Evolutionary conservation across 2,329 filamentous ascomycete species (phyloP), one percentile per base, ranked within the genome.

Genomic region (Penicillium sp.): DNA sequence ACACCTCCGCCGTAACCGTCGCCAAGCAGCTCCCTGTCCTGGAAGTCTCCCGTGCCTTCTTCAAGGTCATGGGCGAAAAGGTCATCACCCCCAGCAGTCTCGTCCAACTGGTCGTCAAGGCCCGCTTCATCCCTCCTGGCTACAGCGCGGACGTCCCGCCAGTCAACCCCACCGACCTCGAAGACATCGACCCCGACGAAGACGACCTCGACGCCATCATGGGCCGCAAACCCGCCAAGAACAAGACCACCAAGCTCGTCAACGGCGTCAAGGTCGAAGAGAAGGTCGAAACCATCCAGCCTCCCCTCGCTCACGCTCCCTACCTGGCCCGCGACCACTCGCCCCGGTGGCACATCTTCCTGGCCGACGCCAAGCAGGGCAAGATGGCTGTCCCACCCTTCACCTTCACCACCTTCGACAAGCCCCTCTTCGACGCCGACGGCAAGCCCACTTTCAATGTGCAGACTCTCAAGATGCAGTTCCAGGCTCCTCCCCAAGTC

Each of bases 381-480:
- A 95, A 95, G 72, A 91, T 98, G 72, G 90, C 91, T 17, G 93
- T 98, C 2, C 91, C 91, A 2, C 93, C 94, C 0, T 96, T 95
- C 68, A 88, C 87, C 15, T 97, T 98, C 71, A 83, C 84, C 35
- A 84, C 84, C 39, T 97, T 98, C 66, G 89, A 96, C 69, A 86
- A 89, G 74, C 87, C 88, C 26, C 83, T 96, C 29, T 86, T 93
- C 56, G 83, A 86, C 59, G 82, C 82, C 35, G 78, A 83, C 54
- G 88, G 87, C 61, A 87, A 86, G 66, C 91, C 91, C 2, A 97
- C 93, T 2, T 98, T 88, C 73, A 85, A 90, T 62, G 84, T 98
- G 73, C 90, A 97, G 70, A 98, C 93, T 3, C 77, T 97, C 63
- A 97, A 95, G 77, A 91, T 94, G 68, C 88, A 96, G 68, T 98